phyloP scores from a whole-genome alignment of 441 rosid genomes.

The Gossypium gossypioides region DNA sequence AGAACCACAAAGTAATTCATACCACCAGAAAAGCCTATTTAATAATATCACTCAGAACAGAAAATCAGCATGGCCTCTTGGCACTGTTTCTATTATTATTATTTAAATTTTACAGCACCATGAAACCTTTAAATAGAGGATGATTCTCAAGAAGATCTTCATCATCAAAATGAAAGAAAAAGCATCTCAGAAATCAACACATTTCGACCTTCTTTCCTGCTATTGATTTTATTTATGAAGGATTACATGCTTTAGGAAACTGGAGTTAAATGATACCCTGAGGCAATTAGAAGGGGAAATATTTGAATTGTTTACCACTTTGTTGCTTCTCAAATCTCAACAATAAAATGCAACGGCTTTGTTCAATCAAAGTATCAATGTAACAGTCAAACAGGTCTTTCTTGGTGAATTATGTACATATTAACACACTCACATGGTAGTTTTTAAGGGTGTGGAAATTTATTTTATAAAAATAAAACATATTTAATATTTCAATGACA shows the following conservation, averaged over 20 bases:
- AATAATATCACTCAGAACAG: neutral
- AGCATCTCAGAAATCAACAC: neutral
- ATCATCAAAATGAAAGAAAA: slow-evolving; percentile 1
- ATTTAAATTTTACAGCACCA: neutral
- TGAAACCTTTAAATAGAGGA: neutral
- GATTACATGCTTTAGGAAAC: neutral
- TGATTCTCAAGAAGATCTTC: neutral
- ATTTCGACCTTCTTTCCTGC: neutral
- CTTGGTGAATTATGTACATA: neutral
- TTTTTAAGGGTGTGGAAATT: too few species aligned
- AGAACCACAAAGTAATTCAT: neutral
- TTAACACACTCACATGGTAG: neutral
- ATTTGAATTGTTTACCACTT: neutral
- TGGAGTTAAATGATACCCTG: neutral
- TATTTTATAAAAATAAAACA: too few species aligned
- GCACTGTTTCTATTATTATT: neutral
- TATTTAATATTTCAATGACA: too few species aligned
- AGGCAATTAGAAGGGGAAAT: neutral
- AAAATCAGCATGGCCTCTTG: neutral
- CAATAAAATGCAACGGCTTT: neutral
- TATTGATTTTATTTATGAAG: neutral
- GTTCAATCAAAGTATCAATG: neutral
- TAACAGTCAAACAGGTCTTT: neutral
- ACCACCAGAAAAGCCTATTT: neutral
- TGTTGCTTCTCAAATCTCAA: neutral